Conservation (phyloP, 768 basidiomycete species). For the Imleria badia region DNA sequence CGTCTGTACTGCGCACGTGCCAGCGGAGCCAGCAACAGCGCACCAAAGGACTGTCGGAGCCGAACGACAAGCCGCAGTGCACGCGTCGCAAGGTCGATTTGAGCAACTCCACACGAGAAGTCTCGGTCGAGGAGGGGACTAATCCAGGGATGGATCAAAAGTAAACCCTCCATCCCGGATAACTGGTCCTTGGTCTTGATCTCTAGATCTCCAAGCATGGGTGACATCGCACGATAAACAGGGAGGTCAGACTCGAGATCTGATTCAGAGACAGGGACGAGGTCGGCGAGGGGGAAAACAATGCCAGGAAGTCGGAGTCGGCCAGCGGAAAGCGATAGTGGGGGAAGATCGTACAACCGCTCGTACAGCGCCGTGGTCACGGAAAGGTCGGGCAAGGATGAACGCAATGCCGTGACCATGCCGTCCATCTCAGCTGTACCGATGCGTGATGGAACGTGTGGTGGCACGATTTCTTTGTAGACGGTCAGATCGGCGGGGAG, state of each 20-base stretch:
- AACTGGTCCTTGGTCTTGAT: conserved; percentile 6
- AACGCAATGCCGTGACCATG: neutral
- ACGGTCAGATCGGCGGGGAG: neutral
- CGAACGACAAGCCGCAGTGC: conserved; percentile 5
- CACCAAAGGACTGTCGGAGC: conserved; percentile 1
- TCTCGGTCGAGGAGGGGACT: too few species aligned
- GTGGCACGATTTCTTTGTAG: neutral
- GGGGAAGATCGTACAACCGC: neutral
- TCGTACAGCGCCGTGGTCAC: neutral
- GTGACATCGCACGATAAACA: neutral
- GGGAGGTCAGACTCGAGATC: neutral
- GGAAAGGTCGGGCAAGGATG: neutral
- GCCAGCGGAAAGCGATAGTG: neutral
- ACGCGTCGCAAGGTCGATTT: neutral
- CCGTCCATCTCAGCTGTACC: neutral
- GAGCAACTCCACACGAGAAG: neutral
- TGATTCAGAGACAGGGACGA: neutral
- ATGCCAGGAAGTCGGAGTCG: conserved; percentile 6
- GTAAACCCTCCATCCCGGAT: neutral
- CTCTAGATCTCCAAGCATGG: neutral
- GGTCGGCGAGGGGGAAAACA: neutral
- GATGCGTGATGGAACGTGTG: neutral
- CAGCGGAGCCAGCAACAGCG: neutral
- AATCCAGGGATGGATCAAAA: conserved; percentile 11
- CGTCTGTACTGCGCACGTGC: neutral